Evolutionary conservation across 2,329 filamentous ascomycete genomes (phyloP).

Genomic region (Acephala macrosclerotiorum): DNA sequence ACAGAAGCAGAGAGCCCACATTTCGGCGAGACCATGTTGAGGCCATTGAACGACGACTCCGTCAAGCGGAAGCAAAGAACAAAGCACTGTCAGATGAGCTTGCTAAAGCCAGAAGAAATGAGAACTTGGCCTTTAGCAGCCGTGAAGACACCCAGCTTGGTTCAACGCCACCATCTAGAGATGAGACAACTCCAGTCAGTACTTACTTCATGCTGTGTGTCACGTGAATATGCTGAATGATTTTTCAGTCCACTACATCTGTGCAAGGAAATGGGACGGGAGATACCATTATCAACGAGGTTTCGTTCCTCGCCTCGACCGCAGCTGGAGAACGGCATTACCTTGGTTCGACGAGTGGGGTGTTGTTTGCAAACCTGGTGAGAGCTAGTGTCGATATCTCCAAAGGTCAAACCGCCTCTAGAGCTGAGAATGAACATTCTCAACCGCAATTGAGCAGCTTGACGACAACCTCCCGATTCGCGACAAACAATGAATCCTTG

Average conservation of each 20-base stretch:
- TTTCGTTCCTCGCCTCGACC: constrained; percentile 52
- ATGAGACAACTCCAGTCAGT: constrained; percentile 7
- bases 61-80: constrained; percentile 45
- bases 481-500: constrained; percentile 25
- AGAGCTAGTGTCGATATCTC: constrained; percentile 37
- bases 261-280: constrained; percentile 8
- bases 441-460: neutral
- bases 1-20: constrained; percentile 40
- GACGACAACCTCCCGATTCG: neutral
- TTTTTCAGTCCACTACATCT: neutral
- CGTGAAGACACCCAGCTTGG: neutral
- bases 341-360: constrained; percentile 49
- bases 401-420: neutral
- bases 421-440: neutral
- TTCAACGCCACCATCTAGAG: neutral
- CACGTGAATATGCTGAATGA: neutral
- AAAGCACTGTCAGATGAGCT: constrained; percentile 30
- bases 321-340: constrained; percentile 52
- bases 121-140: neutral
- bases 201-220: constrained; percentile 17
- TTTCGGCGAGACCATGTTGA: constrained; percentile 43
- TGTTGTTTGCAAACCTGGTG: constrained; percentile 52
- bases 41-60: constrained; percentile 46
- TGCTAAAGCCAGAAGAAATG: constrained; percentile 6
- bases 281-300: constrained; percentile 49